A percentile compares a stretch with the other conserved stretches of the same genome.
Conservation (phyloP, 2,329 filamentous ascomycete genomes). For the Xenosphaeropsis pyriputrescens region DNA sequence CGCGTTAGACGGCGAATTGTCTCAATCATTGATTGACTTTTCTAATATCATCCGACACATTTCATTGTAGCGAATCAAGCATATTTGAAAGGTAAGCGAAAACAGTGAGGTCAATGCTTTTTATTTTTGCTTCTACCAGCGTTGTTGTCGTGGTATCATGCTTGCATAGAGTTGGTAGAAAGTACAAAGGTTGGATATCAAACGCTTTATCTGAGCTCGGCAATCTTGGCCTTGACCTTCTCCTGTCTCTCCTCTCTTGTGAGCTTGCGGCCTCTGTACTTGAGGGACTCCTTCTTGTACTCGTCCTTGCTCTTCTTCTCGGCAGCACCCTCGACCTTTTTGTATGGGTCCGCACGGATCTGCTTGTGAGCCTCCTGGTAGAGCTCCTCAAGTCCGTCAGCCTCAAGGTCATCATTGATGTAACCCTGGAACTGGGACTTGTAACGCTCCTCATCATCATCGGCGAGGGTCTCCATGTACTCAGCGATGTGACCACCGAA, state of each 20-base stretch:
- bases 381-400: slow-evolving; percentile 91
- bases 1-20: too few species aligned
- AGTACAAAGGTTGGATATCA: too few species aligned
- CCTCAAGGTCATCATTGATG: slow-evolving; percentile 92
- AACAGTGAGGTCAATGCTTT: too few species aligned
- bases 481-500: slow-evolving; percentile 95
- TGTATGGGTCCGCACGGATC: slow-evolving; percentile 96
- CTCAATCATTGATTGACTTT: too few species aligned
- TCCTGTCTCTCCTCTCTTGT: slow-evolving; percentile 71
- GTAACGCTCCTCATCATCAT: slow-evolving; percentile 99
- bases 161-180: too few species aligned
- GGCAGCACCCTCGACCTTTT: slow-evolving; percentile 64
- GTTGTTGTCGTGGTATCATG: too few species aligned
- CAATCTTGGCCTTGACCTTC: slow-evolving; percentile 83
- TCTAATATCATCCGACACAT: too few species aligned
- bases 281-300: slow-evolving; percentile 91
- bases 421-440: slow-evolving; percentile 97
- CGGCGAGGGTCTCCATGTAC: slow-evolving; percentile 99
- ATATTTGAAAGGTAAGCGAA: too few species aligned
- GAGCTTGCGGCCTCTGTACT: slow-evolving; percentile 68
- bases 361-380: slow-evolving; percentile 90
- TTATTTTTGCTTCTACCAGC: too few species aligned
- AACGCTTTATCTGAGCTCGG: slow-evolving; percentile 44
- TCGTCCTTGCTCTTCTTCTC: slow-evolving; percentile 95
- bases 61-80: too few species aligned